A percentile compares a stretch with the other conserved stretches of the same genome.
These are phyloP conservation scores for Dendrobium huoshanense DNA, from an alignment of 106 monocot genomes.

Conservation along the genomic window DNA sequence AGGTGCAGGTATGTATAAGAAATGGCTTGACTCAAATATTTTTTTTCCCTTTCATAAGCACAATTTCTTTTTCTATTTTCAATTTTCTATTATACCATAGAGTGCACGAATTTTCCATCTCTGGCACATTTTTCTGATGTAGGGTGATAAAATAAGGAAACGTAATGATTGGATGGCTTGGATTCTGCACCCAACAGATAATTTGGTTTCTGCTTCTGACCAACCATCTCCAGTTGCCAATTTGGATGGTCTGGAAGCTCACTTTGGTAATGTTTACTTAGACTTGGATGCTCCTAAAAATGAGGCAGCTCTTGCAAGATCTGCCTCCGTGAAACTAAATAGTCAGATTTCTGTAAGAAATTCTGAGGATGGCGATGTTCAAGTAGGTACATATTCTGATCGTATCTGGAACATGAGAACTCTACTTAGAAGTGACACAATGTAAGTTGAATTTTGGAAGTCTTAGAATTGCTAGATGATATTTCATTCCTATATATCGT, in stretches of 20 bases:
- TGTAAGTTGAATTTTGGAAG: not conserved
- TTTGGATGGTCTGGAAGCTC: slow-evolving; percentile 12
- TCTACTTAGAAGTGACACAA: not conserved
- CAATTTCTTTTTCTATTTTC: not conserved
- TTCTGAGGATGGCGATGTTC: not conserved
- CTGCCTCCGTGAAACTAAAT: slow-evolving; percentile 27
- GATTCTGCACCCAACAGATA: slow-evolving; percentile 20
- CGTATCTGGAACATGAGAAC: not conserved
- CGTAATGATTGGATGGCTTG: slow-evolving; percentile 53
- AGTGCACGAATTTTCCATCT: not conserved
- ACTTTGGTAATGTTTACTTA: slow-evolving; percentile 22
- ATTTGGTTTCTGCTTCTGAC: slow-evolving; percentile 8
- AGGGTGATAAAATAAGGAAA: slow-evolving; percentile 59
- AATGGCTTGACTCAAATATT: not conserved
- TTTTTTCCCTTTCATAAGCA: not conserved
- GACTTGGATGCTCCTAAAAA: slow-evolving; percentile 10
- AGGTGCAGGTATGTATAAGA: slow-evolving; percentile 1
- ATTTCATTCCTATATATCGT: not conserved
- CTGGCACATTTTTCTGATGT: not conserved
- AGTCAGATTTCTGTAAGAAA: slow-evolving; percentile 11
- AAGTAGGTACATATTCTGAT: not conserved
- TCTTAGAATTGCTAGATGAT: not conserved
- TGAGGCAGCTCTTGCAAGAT: slow-evolving; percentile 27
- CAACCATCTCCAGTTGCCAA: slow-evolving; percentile 1
- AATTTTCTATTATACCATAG: not conserved